Evolutionary conservation across 306 rosid genomes (phyloP).

Genomic region (Malus orientalis): DNA sequence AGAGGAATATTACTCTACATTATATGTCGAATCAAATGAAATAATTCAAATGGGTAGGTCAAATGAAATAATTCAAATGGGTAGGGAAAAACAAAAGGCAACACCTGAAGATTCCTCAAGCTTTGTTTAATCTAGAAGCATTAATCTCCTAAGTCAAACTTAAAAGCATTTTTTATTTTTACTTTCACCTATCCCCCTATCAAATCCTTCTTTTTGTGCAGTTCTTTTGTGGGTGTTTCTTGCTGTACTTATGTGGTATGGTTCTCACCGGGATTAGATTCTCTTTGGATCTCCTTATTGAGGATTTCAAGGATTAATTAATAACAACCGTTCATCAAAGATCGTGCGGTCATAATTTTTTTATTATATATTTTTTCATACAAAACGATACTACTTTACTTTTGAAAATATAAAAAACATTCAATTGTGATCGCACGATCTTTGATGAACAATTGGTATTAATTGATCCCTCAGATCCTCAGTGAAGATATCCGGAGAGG

Average conservation of each 20-base stretch:
- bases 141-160: slow-evolving; percentile 29
- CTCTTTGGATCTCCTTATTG: no score
- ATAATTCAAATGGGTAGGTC: slow-evolving; percentile 18
- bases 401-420: no score
- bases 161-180: not conserved
- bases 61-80: slow-evolving; percentile 16
- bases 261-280: not conserved
- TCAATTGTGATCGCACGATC: no score
- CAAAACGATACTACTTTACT: no score
- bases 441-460: no score
- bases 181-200: slow-evolving; percentile 4
- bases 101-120: slow-evolving; percentile 19
- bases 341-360: no score
- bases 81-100: slow-evolving; percentile 6
- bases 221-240: not conserved
- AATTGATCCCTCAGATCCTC: no score
- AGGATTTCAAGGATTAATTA: no score
- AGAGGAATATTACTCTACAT: not conserved
- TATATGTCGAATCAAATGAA: slow-evolving; percentile 38
- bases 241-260: not conserved
- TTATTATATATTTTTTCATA: no score
- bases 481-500: no score
- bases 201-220: slow-evolving; percentile 1
- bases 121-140: slow-evolving; percentile 20
- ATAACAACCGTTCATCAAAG: no score